These are phyloP conservation scores for Ramaria sp. DNA, from an alignment of 768 basidiomycete genomes.

Conservation along the genomic window DNA sequence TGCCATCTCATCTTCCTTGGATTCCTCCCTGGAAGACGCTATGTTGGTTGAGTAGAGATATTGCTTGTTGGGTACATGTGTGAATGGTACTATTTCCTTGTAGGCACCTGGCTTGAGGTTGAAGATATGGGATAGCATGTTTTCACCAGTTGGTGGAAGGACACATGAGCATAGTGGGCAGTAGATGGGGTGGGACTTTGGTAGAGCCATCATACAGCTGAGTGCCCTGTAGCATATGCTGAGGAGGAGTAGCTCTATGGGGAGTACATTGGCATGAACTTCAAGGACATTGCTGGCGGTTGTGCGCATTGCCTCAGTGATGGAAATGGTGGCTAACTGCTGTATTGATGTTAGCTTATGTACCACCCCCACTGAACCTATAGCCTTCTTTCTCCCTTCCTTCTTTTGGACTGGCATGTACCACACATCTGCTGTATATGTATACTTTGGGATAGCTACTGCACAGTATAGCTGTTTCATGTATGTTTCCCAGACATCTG, in stretches of 20 bases:
- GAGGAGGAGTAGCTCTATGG: neutral
- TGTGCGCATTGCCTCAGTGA: neutral
- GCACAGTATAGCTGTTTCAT: constrained; percentile 18
- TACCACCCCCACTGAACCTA: neutral
- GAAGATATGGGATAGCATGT: no score
- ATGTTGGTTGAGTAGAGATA: no score
- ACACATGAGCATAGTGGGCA: neutral
- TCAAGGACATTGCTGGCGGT: neutral
- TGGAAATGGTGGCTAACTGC: neutral
- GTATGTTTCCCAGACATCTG: neutral
- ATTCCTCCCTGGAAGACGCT: no score
- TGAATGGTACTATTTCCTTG: no score
- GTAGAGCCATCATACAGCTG: neutral
- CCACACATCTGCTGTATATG: constrained; percentile 18
- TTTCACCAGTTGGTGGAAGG: no score
- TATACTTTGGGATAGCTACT: constrained; percentile 18
- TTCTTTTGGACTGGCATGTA: constrained; percentile 13
- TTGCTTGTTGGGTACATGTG: no score
- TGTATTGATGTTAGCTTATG: neutral
- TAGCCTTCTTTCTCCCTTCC: constrained; percentile 13
- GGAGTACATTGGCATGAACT: neutral
- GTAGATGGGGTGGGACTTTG: neutral
- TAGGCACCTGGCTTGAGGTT: no score
- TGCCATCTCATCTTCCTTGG: no score
- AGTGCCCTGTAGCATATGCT: neutral